phyloP scores from a whole-genome alignment of 352 stramenopile species.

The Globisporangium orthogonon region DNA sequence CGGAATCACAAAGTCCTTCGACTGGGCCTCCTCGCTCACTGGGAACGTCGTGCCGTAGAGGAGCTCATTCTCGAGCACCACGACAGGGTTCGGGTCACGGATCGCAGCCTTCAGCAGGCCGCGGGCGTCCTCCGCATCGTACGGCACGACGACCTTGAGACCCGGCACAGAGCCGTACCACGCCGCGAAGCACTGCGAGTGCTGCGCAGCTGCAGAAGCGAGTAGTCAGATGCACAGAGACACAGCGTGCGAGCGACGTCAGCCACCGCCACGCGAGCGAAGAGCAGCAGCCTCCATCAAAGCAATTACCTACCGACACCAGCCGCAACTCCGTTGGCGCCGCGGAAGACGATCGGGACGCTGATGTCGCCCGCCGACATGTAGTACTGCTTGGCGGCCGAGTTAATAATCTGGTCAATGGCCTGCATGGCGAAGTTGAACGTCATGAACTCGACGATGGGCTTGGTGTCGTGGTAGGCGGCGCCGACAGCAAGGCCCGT shows the following conservation, averaged over 20 bases:
- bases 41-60: constrained; percentile 97
- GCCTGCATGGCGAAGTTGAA: constrained; percentile 99
- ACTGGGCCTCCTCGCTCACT: constrained; percentile 96
- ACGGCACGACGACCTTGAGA: constrained; percentile 97
- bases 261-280: background rate
- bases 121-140: constrained; percentile 97
- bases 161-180: constrained; percentile 98
- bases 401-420: constrained; percentile 99
- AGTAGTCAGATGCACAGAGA: background rate
- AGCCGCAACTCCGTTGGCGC: constrained; percentile 96
- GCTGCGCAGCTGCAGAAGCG: constrained; percentile 85
- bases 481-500: constrained; percentile 92
- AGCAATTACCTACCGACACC: constrained; percentile 82
- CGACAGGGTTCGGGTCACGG: constrained; percentile 98
- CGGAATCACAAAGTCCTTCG: constrained; percentile 96
- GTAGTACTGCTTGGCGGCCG: constrained; percentile 99
- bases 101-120: constrained; percentile 99
- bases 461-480: constrained; percentile 96
- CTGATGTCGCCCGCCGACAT: constrained; percentile 98
- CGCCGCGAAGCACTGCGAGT: constrained; percentile 99
- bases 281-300: background rate
- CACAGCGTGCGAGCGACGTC: background rate
- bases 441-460: constrained; percentile 99
- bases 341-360: constrained; percentile 99
- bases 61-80: constrained; percentile 99